These are phyloP conservation scores for Corniculantispora saksenae DNA, from an alignment of 2,329 filamentous ascomycete species.

Conservation along the genomic window DNA sequence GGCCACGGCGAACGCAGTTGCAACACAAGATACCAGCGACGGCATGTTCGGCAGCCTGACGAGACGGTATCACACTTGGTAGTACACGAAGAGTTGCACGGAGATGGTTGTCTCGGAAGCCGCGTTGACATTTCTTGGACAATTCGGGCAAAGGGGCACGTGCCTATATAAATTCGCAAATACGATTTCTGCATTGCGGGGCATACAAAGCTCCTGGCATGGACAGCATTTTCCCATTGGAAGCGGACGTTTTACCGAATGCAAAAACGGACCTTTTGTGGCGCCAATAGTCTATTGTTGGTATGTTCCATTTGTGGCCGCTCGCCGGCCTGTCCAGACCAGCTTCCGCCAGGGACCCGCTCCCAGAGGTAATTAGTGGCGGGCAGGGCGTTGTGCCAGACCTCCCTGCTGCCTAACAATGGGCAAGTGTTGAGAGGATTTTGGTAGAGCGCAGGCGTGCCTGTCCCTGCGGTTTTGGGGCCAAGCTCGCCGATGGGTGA, in stretches of 20 bases:
- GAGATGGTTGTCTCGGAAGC: no score
- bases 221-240: not conserved
- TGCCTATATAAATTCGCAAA: not conserved
- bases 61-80: no score
- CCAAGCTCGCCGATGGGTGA: no score
- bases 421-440: no score
- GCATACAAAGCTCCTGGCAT: not conserved
- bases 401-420: no score
- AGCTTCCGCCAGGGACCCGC: not conserved
- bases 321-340: not conserved
- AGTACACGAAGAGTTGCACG: not conserved
- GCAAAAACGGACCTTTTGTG: not conserved
- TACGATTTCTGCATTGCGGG: not conserved
- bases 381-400: no score
- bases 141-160: slow-evolving; percentile 5
- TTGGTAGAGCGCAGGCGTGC: no score
- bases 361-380: no score
- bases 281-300: not conserved
- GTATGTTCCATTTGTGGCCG: not conserved
- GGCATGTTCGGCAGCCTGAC: no score
- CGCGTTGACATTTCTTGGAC: not conserved
- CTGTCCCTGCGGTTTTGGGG: no score
- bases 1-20: slow-evolving; percentile 13
- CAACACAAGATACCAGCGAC: slow-evolving; percentile 4
- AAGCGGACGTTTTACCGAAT: not conserved